Evolutionary conservation across 306 rosid species (phyloP).

Genomic region (Vicia sativa): DNA sequence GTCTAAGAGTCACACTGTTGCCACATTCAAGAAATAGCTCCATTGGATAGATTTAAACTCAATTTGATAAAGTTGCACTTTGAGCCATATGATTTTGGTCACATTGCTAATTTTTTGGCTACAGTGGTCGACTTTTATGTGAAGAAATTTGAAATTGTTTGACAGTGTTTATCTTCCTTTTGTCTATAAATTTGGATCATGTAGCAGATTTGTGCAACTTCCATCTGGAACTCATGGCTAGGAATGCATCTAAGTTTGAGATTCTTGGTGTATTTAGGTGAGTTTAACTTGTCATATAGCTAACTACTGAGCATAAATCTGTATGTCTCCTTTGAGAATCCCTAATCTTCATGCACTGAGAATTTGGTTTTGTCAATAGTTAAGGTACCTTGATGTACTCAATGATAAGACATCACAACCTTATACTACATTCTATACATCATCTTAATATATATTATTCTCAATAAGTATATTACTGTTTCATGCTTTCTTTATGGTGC

Average conservation of each 20-base stretch:
- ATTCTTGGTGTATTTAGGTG: slow-evolving; percentile 6
- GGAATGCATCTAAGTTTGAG: slow-evolving; percentile 15
- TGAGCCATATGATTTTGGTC: not conserved
- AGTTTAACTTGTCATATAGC: slow-evolving; percentile 21
- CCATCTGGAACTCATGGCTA: slow-evolving; percentile 9
- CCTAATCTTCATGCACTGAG: slow-evolving; percentile 3
- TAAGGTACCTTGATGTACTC: not conserved
- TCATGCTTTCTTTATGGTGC: slow-evolving; percentile 9
- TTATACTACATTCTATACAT: slow-evolving; percentile 28
- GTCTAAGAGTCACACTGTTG: not conserved
- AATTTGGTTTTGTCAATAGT: slow-evolving; percentile 8
- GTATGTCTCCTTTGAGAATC: slow-evolving; percentile 15
- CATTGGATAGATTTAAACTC: not conserved
- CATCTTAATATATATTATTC: not conserved
- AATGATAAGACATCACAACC: not conserved
- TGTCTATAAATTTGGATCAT: slow-evolving; percentile 7
- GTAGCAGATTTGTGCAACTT: slow-evolving; percentile 14
- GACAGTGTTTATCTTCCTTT: too few relatives aligned
- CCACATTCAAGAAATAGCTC: not conserved
- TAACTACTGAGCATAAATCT: not conserved
- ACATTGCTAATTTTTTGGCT: too few relatives aligned
- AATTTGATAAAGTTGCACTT: not conserved
- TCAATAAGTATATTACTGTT: not conserved
- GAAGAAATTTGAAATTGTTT: too few relatives aligned
- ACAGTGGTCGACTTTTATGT: too few relatives aligned